Evolutionary conservation across 169 alveolate species (phyloP).

Genomic region (Besnoitia besnoiti): DNA sequence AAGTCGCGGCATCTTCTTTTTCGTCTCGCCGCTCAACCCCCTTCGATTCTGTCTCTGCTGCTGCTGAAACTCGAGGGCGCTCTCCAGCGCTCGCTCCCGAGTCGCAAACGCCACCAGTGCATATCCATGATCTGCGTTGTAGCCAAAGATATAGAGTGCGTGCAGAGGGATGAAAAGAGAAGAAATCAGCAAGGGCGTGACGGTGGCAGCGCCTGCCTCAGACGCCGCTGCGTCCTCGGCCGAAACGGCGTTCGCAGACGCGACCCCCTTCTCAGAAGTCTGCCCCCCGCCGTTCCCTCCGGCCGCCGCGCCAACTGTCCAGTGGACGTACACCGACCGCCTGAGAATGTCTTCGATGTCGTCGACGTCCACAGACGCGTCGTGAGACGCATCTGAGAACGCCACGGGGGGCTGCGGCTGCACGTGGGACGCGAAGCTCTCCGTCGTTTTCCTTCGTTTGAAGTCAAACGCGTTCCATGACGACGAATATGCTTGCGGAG

Average conservation of each 20-base stretch:
- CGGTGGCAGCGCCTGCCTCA: background rate
- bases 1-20: background rate
- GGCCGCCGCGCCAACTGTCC: constrained; percentile 41
- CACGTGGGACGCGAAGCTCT: background rate
- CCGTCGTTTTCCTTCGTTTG: background rate
- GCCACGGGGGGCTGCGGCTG: background rate
- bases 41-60: constrained; percentile 32
- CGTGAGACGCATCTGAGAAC: background rate
- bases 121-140: background rate
- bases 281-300: background rate
- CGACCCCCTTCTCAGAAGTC: background rate
- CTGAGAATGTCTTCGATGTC: constrained; percentile 21
- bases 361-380: background rate
- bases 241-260: background rate
- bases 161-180: constrained; percentile 20
- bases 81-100: constrained; percentile 55
- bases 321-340: constrained; percentile 52
- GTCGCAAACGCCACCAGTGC: constrained; percentile 60
- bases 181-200: constrained; percentile 41
- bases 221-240: background rate
- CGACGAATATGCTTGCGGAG: background rate
- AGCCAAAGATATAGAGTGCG: constrained; percentile 53
- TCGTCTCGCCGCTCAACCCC: background rate
- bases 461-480: background rate
- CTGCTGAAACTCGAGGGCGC: constrained; percentile 57